Base-by-base conservation (phyloP, 306 rosid genomes). In the Malus orientalis region DNA sequence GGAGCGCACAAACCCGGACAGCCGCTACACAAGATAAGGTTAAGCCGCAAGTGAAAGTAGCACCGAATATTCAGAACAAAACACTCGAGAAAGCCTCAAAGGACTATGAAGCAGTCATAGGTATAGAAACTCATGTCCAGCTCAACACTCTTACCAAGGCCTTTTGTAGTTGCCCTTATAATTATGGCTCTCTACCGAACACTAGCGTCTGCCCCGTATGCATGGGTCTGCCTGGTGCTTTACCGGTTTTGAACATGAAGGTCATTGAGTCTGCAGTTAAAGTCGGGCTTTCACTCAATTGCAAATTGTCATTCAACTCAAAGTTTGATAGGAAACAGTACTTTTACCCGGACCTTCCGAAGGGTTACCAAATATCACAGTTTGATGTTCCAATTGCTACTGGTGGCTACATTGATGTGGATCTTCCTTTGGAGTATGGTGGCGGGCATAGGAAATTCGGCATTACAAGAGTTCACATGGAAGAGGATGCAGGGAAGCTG, bases 401-500 rank as follows among this genome's bases (percentile, higher is more conserved):
- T 30, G 85, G 86, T 6, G 98, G 98, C 36, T 88, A 74, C 78
- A 67, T 95, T 80, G 93, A 95, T 81, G 77, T 95, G 59, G 98
- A 92, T 76, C 85, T 95, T 85, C 98, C 97, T 0, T 59, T 90
- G 71, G 97, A 89, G 80, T 90, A 77, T 86, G 98, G 98, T 58
- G 97, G 98, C 4, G 96, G 97, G 71, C 97, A 89, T 78, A 89
- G 85, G 86, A 88, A 83, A 76, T 92, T 95, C 82, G 98, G 98
- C 73, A 82, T 95, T 81, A 92, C 98, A 44, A 92, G 98, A 85
- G 98, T 95, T 81, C 98, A 95, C 84, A 92, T 95, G 97, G 97
- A 95, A 89, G 98, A 95, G 88, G 97, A 95, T 89, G 98, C 97
- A 0, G 98, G 97, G 74, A 95, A 95, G 86, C 83, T 95, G 65